Conservation (phyloP, 2,329 filamentous ascomycete genomes). For the Aspergillus sp. region DNA sequence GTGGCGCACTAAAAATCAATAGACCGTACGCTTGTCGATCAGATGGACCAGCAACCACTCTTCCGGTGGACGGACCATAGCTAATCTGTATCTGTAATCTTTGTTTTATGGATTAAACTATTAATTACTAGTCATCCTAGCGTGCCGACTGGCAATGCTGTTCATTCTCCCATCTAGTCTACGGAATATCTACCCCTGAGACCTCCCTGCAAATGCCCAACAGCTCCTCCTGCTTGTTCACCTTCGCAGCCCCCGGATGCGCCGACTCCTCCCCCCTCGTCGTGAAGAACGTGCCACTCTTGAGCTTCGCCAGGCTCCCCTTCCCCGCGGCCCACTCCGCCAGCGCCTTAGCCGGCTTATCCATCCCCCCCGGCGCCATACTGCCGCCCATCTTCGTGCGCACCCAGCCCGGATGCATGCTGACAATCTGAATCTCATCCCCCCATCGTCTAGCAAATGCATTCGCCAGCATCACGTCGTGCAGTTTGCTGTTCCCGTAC, state of each 20-base stretch:
- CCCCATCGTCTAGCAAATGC: constrained; percentile 52
- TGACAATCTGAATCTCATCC: constrained; percentile 46
- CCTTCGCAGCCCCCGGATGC: constrained; percentile 26
- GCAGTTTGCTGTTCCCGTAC: constrained; percentile 58
- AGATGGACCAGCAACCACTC: too few relatives aligned
- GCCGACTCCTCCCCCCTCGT: constrained; percentile 21
- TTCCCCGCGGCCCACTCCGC: constrained; percentile 44
- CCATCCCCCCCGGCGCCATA: constrained; percentile 49
- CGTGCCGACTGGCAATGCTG: neutral
- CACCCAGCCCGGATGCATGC: constrained; percentile 56
- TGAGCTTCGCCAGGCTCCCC: constrained; percentile 18
- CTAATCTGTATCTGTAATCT: neutral
- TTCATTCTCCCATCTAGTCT: too few relatives aligned
- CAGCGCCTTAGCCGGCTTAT: constrained; percentile 50
- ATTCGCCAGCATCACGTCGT: constrained; percentile 57
- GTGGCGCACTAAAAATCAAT: too few relatives aligned
- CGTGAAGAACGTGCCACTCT: constrained; percentile 22
- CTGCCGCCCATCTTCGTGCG: constrained; percentile 55
- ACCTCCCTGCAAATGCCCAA: constrained; percentile 13
- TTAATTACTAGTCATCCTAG: neutral
- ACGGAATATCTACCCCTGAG: neutral
- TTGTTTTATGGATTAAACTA: neutral
- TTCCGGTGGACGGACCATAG: neutral
- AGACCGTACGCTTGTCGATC: too few relatives aligned
- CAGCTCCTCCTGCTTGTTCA: constrained; percentile 29